Evolutionary conservation across 768 basidiomycete genomes (phyloP), one percentile per base, ranked within the genome.

Genomic region (Leccinum broughii): DNA sequence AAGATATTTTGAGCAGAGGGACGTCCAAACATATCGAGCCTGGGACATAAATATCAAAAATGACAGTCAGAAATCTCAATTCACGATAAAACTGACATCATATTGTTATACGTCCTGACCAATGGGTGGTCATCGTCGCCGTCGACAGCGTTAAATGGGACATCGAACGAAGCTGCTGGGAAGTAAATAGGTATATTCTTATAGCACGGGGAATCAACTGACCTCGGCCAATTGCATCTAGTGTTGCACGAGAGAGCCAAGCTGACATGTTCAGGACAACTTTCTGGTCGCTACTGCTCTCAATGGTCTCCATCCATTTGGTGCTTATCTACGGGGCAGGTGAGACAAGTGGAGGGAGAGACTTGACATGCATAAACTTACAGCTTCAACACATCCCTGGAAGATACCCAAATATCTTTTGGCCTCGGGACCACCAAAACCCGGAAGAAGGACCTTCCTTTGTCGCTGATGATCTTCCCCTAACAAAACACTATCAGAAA

Each of bases 401-500:
- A 85, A 85, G 51, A 84, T 72, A 24, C 77, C 72, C 8, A 85
- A 74, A 58, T 81, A 83, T 1, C 83, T 75, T 57, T 77, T 83
- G 34, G 79, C 76, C 62, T 84, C 81, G 0, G 79, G 78, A 6
- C 64, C 32, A 35, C 84, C 83, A 59, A 86, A 85, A 2, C 81
- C 85, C 3, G 83, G 84, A 53, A 83, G 74, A 76, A 85, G 80
- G 20, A 83, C 76, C 64, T 77, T 84, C 59, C 82, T 72, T 55
- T 86, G 84, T 51, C 85, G 77, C 65, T 74, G 81, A 62, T 86
- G 85, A 41, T 72, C 78, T 15, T 77, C 71, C 3, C 77, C 72
- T 74, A 53, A 52, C 9, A 41, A 56, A 44, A 26, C 4, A 20
- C 50, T 10, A 46, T 46, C 44, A 46, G 10, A 20, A 20, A 20